Evolutionary conservation across 768 basidiomycete genomes (phyloP).

Genomic region (Tricholoma flavovirens): DNA sequence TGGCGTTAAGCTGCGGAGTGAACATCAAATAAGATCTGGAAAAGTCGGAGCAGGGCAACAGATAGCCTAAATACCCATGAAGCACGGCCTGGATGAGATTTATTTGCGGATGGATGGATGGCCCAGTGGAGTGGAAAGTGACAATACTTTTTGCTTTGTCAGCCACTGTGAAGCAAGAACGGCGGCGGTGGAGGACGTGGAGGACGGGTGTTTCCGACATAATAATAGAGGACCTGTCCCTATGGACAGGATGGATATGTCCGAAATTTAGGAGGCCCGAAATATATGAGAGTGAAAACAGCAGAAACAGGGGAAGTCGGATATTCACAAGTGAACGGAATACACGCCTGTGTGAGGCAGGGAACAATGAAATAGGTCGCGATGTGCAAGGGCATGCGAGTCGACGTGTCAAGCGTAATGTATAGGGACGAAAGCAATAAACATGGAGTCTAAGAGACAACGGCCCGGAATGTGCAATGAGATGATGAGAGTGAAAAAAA

Average conservation of each 20-base stretch:
- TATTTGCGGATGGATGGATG: conserved; percentile 14
- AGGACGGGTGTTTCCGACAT: conserved; percentile 20
- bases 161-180: not conserved
- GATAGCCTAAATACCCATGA: conserved; percentile 11
- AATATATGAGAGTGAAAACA: conserved; percentile 24
- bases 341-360: conserved; percentile 24
- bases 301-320: conserved; percentile 20
- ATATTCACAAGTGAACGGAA: conserved; percentile 31
- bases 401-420: conserved; percentile 28
- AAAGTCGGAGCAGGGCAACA: conserved; percentile 8
- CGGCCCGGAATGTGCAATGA: not conserved
- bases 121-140: conserved; percentile 15
- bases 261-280: conserved; percentile 31
- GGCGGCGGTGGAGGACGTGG: not conserved
- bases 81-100: conserved; percentile 18
- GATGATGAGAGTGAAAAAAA: conserved; percentile 10
- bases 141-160: not conserved
- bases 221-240: conserved; percentile 27
- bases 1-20: conserved; percentile 13
- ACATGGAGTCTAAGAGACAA: conserved; percentile 26
- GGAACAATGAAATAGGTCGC: conserved; percentile 24
- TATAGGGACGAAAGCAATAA: conserved; percentile 23
- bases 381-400: conserved; percentile 20
- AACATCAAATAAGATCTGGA: conserved; percentile 9
- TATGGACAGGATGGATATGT: conserved; percentile 64